Base-by-base conservation (phyloP, 225 moss, liverwort and hornwort species). In the Straminergon stramineum region DNA sequence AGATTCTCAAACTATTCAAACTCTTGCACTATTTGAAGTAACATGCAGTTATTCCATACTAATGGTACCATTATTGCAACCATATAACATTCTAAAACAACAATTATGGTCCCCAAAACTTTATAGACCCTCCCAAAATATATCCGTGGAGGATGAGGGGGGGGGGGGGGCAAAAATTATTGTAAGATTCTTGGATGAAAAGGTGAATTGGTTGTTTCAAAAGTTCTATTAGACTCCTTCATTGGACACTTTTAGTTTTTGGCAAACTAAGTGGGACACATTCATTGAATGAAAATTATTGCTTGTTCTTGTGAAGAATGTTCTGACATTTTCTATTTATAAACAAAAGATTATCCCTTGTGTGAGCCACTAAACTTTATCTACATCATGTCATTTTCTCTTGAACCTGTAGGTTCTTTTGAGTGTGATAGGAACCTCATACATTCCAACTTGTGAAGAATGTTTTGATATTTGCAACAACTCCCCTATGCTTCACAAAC, bases 251-350 rank as follows among this genome's bases (percentile, higher is more conserved):
- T 71, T 41, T 41, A 71, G 39, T 39, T 70, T 2, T 13, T 0
- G 7, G 13, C 7, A 1, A 14, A 24, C 14, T 24, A 8, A 39
- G 3, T 19, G 1, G 51, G 4, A 51, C 12, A 75, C 12, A 51
- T 0, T 75, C 4, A 4, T 0, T 6, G 0, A 48, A 31, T 51
- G 8, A 51, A 75, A 19, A 7, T 19, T 19, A 31, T 31, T 4
- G 12, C 11, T 32, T 19, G 2, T 5, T 32, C 4, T 31, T 2
- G 2, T 75, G 4, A 75, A 51, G 7, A 75, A 75, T 51, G 12
- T 51, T 51, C 0, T 17, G 2, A 45, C 7, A 75, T 51, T 1
- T 19, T 0, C 2, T 32, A 11, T 19, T 51, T 1, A 51, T 6
- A 31, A 11, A 32, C 32, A 31, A 2, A 51, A 51, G 19, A 51